A percentile compares a stretch with the other conserved stretches of the same genome.
These are phyloP conservation scores for Aspergillus affinis DNA, from an alignment of 495 filamentous ascomycete genomes.

Conservation along the genomic window DNA sequence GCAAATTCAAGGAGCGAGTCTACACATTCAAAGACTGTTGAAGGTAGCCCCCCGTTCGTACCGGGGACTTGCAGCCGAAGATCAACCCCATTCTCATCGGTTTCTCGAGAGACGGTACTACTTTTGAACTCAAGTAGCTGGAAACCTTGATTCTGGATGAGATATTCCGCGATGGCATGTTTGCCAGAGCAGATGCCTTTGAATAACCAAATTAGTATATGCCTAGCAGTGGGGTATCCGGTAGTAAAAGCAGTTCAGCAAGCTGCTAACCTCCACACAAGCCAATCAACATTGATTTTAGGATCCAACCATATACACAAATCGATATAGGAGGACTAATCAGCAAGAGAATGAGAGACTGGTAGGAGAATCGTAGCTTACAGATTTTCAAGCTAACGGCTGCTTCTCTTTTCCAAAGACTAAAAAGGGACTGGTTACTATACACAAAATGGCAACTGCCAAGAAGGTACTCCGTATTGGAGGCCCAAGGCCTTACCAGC, in stretches of 20 bases:
- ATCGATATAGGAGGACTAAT: neutral
- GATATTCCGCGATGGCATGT: slow-evolving; percentile 77
- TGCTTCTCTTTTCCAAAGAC: neutral
- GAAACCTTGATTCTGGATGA: slow-evolving; percentile 77
- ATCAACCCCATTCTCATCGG: slow-evolving; percentile 32
- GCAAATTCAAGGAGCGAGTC: slow-evolving; percentile 75
- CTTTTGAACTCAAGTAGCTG: slow-evolving; percentile 38
- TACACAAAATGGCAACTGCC: too few species aligned
- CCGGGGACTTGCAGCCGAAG: slow-evolving; percentile 33
- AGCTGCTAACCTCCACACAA: slow-evolving; percentile 75
- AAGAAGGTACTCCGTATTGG: too few species aligned
- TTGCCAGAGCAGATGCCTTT: slow-evolving; percentile 90
- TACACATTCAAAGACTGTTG: slow-evolving; percentile 52
- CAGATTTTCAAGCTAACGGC: neutral
- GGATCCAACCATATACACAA: neutral
- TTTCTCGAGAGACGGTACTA: slow-evolving; percentile 17
- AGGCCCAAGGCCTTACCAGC: too few species aligned
- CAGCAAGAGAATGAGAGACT: neutral
- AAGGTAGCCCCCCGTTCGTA: slow-evolving; percentile 19
- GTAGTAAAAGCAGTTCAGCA: slow-evolving; percentile 8
- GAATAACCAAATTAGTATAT: slow-evolving; percentile 19
- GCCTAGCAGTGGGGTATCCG: slow-evolving; percentile 1
- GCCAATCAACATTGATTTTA: slow-evolving; percentile 77
- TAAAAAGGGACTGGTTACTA: too few species aligned
- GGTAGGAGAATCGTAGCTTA: neutral